These are phyloP conservation scores for Fusarium musae DNA, from an alignment of 2,329 filamentous ascomycete genomes.

Conservation along the genomic window DNA sequence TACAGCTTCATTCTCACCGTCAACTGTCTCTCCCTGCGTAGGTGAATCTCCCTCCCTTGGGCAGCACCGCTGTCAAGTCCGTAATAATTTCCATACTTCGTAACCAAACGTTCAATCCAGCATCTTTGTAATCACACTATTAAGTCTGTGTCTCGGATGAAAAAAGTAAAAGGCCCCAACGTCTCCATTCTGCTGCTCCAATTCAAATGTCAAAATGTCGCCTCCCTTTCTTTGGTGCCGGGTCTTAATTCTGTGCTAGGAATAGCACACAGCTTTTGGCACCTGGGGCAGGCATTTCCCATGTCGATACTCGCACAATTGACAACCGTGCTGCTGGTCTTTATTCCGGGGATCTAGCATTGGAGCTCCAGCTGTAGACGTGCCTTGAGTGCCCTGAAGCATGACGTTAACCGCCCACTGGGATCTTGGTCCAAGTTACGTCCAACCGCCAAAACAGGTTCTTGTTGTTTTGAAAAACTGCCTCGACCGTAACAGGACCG, in stretches of 20 bases:
- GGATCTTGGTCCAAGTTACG: conserved; percentile 25
- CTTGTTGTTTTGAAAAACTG: conserved; percentile 34
- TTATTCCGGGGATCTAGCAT: conserved; percentile 20
- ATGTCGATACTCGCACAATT: conserved; percentile 23
- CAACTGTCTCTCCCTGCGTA: conserved; percentile 21
- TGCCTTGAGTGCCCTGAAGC: conserved; percentile 13
- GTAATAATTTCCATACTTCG: conserved; percentile 9
- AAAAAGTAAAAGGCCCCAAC: conserved; percentile 16
- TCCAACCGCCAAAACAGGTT: conserved; percentile 33
- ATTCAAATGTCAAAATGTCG: conserved; percentile 36
- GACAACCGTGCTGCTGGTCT: conserved; percentile 22
- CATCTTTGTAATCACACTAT: conserved; percentile 20
- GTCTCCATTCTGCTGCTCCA: conserved; percentile 29
- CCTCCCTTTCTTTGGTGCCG: conserved; percentile 34
- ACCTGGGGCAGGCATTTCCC: conserved; percentile 37
- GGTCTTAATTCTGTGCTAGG: conserved; percentile 32
- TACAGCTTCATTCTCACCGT: conserved; percentile 19
- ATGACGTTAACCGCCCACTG: conserved; percentile 36
- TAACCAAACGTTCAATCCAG: not conserved
- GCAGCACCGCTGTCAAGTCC: conserved; percentile 2
- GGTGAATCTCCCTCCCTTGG: conserved; percentile 31
- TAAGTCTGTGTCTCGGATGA: conserved; percentile 22
- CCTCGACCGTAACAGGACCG: conserved; percentile 30
- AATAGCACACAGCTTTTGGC: conserved; percentile 35
- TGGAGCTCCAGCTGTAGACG: conserved; percentile 15